Conservation (phyloP, 2,329 filamentous ascomycete genomes). For the Botrytis paeoniae region DNA sequence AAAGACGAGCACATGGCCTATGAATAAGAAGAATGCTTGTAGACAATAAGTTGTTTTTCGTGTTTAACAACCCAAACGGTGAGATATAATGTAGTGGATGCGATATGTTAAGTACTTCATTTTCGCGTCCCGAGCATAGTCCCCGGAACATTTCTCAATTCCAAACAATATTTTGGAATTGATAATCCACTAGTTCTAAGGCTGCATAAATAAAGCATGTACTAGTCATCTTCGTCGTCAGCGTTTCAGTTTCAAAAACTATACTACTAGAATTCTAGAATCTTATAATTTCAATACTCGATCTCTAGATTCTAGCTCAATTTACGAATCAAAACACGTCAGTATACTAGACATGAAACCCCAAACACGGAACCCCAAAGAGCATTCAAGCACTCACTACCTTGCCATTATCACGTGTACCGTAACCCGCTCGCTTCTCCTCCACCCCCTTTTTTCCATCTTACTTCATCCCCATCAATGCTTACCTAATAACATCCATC, state of each 20-base stretch:
- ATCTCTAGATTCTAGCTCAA: not conserved
- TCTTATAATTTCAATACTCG: not conserved
- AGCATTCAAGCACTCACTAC: not conserved
- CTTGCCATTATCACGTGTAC: not conserved
- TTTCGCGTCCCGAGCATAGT: not conserved
- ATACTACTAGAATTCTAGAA: not conserved
- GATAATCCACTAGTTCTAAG: not conserved
- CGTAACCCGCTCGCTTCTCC: not conserved
- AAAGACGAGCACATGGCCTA: not conserved
- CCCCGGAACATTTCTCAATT: not conserved
- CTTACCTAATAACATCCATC: not conserved
- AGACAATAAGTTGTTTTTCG: not conserved
- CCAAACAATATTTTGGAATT: not conserved
- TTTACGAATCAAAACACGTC: not conserved
- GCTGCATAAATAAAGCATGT: not conserved
- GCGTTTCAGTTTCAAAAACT: not conserved
- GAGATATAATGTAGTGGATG: not conserved
- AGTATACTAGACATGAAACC: not conserved
- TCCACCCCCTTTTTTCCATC: not conserved
- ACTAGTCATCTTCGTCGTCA: not conserved
- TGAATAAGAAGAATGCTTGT: not conserved
- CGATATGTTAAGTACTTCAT: not conserved
- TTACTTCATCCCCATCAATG: not conserved
- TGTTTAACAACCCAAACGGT: not conserved
- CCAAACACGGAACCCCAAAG: not conserved